Evolutionary conservation across 2,329 filamentous ascomycete genomes (phyloP), one percentile per base, ranked within the genome.

Genomic region (Colletotrichum sp.): DNA sequence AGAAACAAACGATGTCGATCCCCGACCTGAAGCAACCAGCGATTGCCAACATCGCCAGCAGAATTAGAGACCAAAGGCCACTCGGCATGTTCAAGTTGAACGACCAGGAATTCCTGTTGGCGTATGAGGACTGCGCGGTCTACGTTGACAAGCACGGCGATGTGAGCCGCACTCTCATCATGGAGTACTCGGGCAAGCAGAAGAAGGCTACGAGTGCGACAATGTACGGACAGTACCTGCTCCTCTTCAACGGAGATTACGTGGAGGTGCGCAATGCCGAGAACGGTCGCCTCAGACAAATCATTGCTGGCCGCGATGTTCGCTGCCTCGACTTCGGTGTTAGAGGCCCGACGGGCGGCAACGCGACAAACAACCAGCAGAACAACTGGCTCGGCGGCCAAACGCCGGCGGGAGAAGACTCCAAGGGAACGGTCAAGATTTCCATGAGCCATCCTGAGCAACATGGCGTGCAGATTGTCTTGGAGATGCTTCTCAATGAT

Each of bases 131-230:
- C 84, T 99, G 96, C 80, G 97, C 96, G 21, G 96, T 99, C 10
- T 99, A 99, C 82, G 94, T 99, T 82, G 98, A 99, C 88, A 98
- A 99, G 86, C 96, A 99, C 84, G 97, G 97, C 79, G 97, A 99
- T 77, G 95, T 99, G 32, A 96, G 93, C 52, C 94, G 98, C 61
- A 95, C 94, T 32, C 95, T 99, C 74, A 96, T 99, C 81, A 98
- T 99, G 96, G 96, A 99, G 83, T 99, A 99, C 84, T 97, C 98
- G n/a, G 97, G 97, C 79, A 96, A 94, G 81, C 90, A 92, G 82
- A 92, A 92, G 84, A 92, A 91, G 84, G 97, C 97, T 2, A 93
- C 94, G 77, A 92, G 93, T 15, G 96, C 96, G 3, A 97, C 96
- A 77, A 93, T 99, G 86, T 98, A 95, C 80, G 96, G 96, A 2